phyloP scores from a whole-genome alignment of 1,284 basidiomycete genomes.

The Takashimella tepidaria region DNA sequence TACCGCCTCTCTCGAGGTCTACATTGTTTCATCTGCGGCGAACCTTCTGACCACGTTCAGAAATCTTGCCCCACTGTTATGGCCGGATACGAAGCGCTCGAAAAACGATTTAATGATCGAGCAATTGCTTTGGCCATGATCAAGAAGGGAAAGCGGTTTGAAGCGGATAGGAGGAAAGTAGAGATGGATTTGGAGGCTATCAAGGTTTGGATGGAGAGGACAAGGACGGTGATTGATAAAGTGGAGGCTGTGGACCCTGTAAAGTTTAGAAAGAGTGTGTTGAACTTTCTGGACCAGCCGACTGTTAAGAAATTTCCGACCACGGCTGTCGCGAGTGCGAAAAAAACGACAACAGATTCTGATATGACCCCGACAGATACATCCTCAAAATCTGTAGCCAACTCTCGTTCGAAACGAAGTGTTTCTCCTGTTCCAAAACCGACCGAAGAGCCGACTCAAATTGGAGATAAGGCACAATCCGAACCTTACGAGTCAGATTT shows the following conservation, averaged over 20 bases:
- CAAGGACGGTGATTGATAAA: conserved; percentile 16
- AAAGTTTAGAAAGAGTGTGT: neutral
- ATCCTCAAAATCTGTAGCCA: neutral
- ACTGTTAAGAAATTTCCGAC: neutral
- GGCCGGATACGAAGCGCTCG: conserved; percentile 18
- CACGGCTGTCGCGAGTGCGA: neutral
- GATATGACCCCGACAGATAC: neutral
- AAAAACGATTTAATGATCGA: conserved; percentile 13
- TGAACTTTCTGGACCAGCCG: neutral
- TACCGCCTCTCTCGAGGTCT: neutral
- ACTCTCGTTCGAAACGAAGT: neutral
- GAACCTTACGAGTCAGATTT: too few relatives aligned
- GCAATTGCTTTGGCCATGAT: neutral
- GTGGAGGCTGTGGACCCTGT: conserved; percentile 10
- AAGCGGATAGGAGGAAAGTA: neutral
- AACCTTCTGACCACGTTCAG: conserved; percentile 20
- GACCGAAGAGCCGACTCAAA: neutral
- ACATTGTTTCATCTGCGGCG: conserved; percentile 18
- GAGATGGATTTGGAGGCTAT: conserved; percentile 19
- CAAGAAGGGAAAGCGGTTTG: neutral
- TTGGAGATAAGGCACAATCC: neutral
- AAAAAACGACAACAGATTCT: neutral
- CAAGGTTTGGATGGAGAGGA: conserved; percentile 26
- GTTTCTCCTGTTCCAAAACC: neutral
- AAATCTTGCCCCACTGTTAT: conserved; percentile 31